Conservation (phyloP, 495 filamentous ascomycete species). For the Penicillium tannophilum region DNA sequence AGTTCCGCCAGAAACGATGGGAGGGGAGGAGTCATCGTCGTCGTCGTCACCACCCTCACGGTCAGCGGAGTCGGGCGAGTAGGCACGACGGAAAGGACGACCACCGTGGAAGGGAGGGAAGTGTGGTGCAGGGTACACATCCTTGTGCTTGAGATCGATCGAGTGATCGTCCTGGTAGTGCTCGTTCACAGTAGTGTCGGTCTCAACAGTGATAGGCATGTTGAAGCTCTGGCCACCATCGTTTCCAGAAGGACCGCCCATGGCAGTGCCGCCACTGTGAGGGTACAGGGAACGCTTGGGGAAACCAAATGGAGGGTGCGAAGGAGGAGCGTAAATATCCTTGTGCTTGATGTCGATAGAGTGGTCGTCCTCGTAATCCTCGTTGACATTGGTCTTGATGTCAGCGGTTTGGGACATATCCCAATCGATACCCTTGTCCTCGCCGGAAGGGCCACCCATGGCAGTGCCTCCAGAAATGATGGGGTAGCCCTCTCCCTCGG, state of each 20-base stretch:
- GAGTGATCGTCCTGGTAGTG: conserved; percentile 34
- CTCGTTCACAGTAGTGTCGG: conserved; percentile 25
- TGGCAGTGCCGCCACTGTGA: conserved; percentile 18
- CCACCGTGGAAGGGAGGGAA: conserved; percentile 10
- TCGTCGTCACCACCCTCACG: conserved; percentile 11
- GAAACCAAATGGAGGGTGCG: conserved; percentile 5
- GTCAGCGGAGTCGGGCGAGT: conserved; percentile 5
- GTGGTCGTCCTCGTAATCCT: conserved; percentile 27
- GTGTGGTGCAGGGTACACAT: conserved; percentile 17
- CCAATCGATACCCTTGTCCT: conserved; percentile 23
- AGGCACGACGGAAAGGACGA: conserved; percentile 10
- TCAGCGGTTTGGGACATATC: conserved; percentile 17
- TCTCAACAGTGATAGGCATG: conserved; percentile 25
- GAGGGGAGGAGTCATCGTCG: not conserved
- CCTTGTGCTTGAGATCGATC: conserved; percentile 25
- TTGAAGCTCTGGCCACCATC: conserved; percentile 34
- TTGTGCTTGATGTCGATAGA: conserved; percentile 23
- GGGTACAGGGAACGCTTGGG: conserved; percentile 19
- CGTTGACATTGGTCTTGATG: conserved; percentile 21
- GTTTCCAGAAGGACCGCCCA: conserved; percentile 31
- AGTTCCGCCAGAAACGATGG: conserved; percentile 15
- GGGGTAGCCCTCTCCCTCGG: not conserved
- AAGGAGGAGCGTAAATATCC: conserved; percentile 15
- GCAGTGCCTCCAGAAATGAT: conserved; percentile 20
- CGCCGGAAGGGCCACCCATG: conserved; percentile 26